Percentiles rank a stretch among this genome's conserved stretches.
Evolutionary conservation across 2,329 filamentous ascomycete genomes (phyloP).

Genomic region (Aspergillus sp.): DNA sequence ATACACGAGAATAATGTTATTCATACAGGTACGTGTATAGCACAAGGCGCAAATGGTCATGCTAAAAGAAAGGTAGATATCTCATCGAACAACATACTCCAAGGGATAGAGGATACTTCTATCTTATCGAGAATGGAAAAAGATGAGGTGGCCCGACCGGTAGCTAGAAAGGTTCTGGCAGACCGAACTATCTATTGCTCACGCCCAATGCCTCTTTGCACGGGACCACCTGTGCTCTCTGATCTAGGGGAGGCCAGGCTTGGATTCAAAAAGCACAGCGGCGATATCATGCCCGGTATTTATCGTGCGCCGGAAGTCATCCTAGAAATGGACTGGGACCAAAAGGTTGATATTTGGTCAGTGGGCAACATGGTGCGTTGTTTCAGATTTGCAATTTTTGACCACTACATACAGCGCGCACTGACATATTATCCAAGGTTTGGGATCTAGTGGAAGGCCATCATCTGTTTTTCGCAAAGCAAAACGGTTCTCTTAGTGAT

Average conservation of each 20-base stretch:
- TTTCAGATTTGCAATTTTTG: no score
- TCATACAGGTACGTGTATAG: constrained; percentile 21
- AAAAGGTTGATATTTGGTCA: constrained; percentile 31
- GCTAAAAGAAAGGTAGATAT: constrained; percentile 21
- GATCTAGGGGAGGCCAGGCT: constrained; percentile 28
- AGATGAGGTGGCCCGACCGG: constrained; percentile 24
- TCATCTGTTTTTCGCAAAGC: constrained; percentile 17
- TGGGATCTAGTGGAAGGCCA: constrained; percentile 15
- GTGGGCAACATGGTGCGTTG: constrained; percentile 25
- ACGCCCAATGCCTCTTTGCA: constrained; percentile 16
- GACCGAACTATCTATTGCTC: constrained; percentile 28
- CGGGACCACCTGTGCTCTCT: constrained; percentile 23
- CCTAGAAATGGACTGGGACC: constrained; percentile 29
- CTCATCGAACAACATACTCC: constrained; percentile 30
- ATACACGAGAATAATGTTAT: constrained; percentile 23
- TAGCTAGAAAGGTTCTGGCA: constrained; percentile 27
- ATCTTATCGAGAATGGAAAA: constrained; percentile 27
- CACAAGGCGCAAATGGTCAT: not conserved
- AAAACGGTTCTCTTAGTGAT: constrained; percentile 10
- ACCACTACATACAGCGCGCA: no score
- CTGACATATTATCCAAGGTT: constrained; percentile 4
- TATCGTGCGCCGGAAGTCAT: constrained; percentile 32
- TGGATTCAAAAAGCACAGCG: constrained; percentile 11
- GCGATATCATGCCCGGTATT: constrained; percentile 26
- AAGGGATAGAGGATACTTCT: constrained; percentile 22